phyloP scores from a whole-genome alignment of 2,329 filamentous ascomycete genomes.

The Colletotrichum sp. region DNA sequence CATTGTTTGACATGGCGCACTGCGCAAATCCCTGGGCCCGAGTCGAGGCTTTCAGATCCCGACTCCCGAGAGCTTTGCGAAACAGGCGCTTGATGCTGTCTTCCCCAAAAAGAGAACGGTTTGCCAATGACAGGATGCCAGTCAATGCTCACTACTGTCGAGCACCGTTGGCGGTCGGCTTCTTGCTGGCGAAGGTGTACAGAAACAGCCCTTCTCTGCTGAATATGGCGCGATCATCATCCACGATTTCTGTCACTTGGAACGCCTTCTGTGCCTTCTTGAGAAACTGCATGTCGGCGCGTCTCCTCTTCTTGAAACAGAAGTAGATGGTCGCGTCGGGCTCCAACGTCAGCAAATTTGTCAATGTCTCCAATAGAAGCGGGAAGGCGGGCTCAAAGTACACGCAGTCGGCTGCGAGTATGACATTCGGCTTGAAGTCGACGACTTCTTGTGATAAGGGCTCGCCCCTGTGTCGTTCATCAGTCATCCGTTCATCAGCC shows the following conservation, averaged over 20 bases:
- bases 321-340: slow-evolving; percentile 73
- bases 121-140: background rate
- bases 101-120: background rate
- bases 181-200: slow-evolving; percentile 58
- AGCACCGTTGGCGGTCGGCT: background rate
- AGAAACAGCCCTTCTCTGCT: slow-evolving; percentile 65
- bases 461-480: slow-evolving; percentile 58
- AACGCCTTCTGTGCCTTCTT: slow-evolving; percentile 74
- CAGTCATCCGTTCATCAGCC: slow-evolving; percentile 6
- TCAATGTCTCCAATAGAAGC: slow-evolving; percentile 79
- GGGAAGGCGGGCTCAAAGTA: slow-evolving; percentile 98
- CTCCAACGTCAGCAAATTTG: slow-evolving; percentile 75
- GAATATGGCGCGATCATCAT: slow-evolving; percentile 65
- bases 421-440: slow-evolving; percentile 71
- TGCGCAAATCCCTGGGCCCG: background rate
- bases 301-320: slow-evolving; percentile 92
- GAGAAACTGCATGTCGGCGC: slow-evolving; percentile 79
- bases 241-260: slow-evolving; percentile 63
- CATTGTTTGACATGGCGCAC: background rate
- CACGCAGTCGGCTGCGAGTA: slow-evolving; percentile 95
- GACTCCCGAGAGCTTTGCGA: background rate
- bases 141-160: background rate
- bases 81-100: background rate
- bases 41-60: background rate
- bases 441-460: slow-evolving; percentile 58